A percentile compares a stretch with the other conserved stretches of the same genome.
These are phyloP conservation scores for Giardia muris DNA, from an alignment of 208 protist genomes.

Conservation along the genomic window DNA sequence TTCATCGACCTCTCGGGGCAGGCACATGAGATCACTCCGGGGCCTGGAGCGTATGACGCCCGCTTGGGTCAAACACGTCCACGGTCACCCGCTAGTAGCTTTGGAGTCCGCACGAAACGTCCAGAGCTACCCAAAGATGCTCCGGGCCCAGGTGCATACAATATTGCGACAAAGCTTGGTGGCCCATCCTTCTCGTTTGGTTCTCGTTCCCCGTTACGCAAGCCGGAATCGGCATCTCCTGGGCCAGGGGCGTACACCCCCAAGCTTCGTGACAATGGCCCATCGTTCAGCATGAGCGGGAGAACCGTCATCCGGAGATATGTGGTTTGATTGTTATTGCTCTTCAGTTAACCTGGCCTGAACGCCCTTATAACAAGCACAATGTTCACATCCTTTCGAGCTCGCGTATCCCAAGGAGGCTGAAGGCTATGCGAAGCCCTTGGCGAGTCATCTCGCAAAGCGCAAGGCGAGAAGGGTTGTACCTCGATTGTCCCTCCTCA, in stretches of 20 bases:
- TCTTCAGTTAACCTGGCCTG: too few relatives aligned
- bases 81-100: background rate
- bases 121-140: background rate
- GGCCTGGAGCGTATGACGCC: background rate
- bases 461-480: slow-evolving; percentile 32
- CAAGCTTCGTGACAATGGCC: background rate
- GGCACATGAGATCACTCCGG: too few relatives aligned
- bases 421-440: slow-evolving; percentile 63
- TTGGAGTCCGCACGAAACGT: background rate
- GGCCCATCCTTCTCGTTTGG: background rate
- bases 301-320: background rate
- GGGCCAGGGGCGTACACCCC: background rate
- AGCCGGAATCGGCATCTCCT: background rate
- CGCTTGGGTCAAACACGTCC: background rate
- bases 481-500: slow-evolving; percentile 45
- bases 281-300: background rate
- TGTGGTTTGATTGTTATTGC: background rate
- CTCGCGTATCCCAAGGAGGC: slow-evolving; percentile 64
- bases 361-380: too few relatives aligned
- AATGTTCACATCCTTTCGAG: slow-evolving; percentile 41
- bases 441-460: slow-evolving; percentile 65
- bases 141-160: background rate
- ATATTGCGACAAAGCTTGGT: background rate
- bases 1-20: too few relatives aligned
- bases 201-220: background rate